These are phyloP conservation scores for Blastobotrys robertii DNA, from an alignment of 805 yeast species.

Conservation along the genomic window DNA sequence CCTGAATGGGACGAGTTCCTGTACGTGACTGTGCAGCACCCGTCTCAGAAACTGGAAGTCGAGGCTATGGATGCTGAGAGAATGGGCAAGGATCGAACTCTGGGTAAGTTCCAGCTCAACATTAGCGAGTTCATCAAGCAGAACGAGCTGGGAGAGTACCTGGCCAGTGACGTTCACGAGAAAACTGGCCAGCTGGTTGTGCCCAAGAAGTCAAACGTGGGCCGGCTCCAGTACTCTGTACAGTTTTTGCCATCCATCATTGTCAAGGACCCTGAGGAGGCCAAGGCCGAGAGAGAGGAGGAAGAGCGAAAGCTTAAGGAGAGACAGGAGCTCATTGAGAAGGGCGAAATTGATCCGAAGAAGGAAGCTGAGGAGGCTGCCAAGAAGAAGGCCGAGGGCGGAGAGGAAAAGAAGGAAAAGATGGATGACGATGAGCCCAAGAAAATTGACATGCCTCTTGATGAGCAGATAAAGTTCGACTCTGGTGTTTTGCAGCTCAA, in stretches of 20 bases:
- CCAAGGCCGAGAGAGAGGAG: slow-evolving; percentile 43
- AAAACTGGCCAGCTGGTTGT: slow-evolving; percentile 56
- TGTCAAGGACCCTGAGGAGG: slow-evolving; percentile 68
- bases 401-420: slow-evolving; percentile 28
- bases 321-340: slow-evolving; percentile 6
- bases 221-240: slow-evolving; percentile 59
- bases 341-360: slow-evolving; percentile 12
- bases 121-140: slow-evolving; percentile 58
- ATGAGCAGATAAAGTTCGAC: slow-evolving; percentile 34
- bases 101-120: slow-evolving; percentile 72
- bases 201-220: slow-evolving; percentile 74
- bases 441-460: slow-evolving; percentile 44
- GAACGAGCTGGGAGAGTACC: slow-evolving; percentile 48
- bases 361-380: slow-evolving; percentile 19
- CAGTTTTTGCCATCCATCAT: slow-evolving; percentile 80
- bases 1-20: slow-evolving; percentile 83
- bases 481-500: slow-evolving; percentile 73
- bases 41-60: slow-evolving; percentile 69
- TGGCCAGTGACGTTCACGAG: slow-evolving; percentile 34
- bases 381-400: slow-evolving; percentile 15
- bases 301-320: slow-evolving; percentile 30
- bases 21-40: slow-evolving; percentile 73
- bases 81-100: slow-evolving; percentile 68
- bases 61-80: slow-evolving; percentile 91
- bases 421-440: slow-evolving; percentile 21